These are phyloP conservation scores for Apophysomyces trapeziformis DNA, from an alignment of 371 early-diverging fungal genomes.

Conservation along the genomic window DNA sequence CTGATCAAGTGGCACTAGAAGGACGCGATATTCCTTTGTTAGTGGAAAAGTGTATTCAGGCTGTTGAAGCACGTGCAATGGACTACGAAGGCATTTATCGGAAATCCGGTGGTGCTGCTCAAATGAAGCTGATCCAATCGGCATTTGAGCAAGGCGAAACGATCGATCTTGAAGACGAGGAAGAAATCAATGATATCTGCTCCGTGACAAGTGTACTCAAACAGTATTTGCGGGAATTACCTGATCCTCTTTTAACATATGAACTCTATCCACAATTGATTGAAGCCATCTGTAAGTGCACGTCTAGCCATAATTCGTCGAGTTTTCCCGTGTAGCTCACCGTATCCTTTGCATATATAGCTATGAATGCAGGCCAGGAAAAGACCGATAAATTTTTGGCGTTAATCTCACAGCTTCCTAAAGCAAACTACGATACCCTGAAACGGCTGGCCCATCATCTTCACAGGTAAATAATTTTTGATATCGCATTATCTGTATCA, in stretches of 20 bases:
- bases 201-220: constrained; percentile 92
- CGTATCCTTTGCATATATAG: constrained; percentile 4
- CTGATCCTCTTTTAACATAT: constrained; percentile 89
- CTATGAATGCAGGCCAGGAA: constrained; percentile 23
- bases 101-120: constrained; percentile 88
- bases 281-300: constrained; percentile 59
- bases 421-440: constrained; percentile 53
- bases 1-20: constrained; percentile 32
- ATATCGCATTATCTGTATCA: background rate
- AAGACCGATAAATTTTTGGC: constrained; percentile 32
- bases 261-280: constrained; percentile 80
- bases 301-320: background rate
- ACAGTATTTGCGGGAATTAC: constrained; percentile 92
- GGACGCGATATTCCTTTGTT: constrained; percentile 66
- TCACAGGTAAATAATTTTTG: constrained; percentile 30
- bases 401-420: constrained; percentile 40
- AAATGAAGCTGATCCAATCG: constrained; percentile 69
- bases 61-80: constrained; percentile 81
- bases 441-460: constrained; percentile 39
- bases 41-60: constrained; percentile 75
- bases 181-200: constrained; percentile 64
- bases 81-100: constrained; percentile 93
- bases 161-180: constrained; percentile 56
- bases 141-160: constrained; percentile 54
- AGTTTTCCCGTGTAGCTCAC: background rate